Evolutionary conservation across 108 stramenopile genomes (phyloP).

Genomic region (Cyclotella atomus): DNA sequence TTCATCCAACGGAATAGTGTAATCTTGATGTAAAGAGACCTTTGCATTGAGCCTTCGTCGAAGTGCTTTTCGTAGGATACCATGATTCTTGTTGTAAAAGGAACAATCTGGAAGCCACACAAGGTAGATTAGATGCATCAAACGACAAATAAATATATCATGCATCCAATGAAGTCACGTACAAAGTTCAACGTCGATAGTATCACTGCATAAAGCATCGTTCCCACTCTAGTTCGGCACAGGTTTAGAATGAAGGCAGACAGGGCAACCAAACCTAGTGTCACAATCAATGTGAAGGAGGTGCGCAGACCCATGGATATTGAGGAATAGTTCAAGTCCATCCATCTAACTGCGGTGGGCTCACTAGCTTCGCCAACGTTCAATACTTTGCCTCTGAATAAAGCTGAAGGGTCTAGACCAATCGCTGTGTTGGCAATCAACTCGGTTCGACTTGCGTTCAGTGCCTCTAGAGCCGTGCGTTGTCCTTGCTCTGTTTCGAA

Average conservation of each 20-base stretch:
- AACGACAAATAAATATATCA: not conserved
- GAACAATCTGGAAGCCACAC: not conserved
- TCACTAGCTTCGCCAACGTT: slow-evolving; percentile 62
- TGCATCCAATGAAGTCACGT: slow-evolving; percentile 59
- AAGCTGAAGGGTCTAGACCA: slow-evolving; percentile 35
- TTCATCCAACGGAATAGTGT: slow-evolving; percentile 84
- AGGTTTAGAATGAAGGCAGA: slow-evolving; percentile 38
- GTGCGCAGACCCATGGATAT: slow-evolving; percentile 33
- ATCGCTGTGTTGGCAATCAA: slow-evolving; percentile 41
- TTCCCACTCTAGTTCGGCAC: slow-evolving; percentile 10
- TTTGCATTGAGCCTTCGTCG: slow-evolving; percentile 64
- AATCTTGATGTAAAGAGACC: slow-evolving; percentile 76
- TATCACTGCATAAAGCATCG: slow-evolving; percentile 24
- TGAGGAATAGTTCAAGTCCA: slow-evolving; percentile 47
- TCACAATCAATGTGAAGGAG: slow-evolving; percentile 48
- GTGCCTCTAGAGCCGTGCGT: slow-evolving; percentile 58
- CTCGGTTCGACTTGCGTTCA: slow-evolving; percentile 59
- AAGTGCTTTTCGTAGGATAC: slow-evolving; percentile 69
- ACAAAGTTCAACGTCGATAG: slow-evolving; percentile 61
- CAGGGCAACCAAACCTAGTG: slow-evolving; percentile 51
- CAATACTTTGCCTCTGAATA: slow-evolving; percentile 60
- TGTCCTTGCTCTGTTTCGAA: slow-evolving; percentile 88
- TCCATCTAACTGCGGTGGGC: slow-evolving; percentile 66
- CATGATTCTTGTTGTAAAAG: slow-evolving; percentile 46
- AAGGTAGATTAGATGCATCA: too few species aligned